These are phyloP conservation scores for Vitis amurensis DNA, from an alignment of 164 flowering plant genomes.

Conservation along the genomic window DNA sequence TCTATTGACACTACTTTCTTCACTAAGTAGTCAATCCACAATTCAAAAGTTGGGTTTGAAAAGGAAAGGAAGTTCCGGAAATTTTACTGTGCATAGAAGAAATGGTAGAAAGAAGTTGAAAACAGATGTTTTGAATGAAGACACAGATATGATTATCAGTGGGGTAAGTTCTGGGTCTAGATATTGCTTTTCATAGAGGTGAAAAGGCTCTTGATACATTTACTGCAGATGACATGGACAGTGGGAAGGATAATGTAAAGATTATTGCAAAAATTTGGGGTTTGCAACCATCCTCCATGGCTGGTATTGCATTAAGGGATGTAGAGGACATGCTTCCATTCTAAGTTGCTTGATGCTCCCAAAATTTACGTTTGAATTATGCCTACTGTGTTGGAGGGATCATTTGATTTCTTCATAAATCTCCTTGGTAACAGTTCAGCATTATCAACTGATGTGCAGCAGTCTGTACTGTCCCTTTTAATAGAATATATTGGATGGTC, in stretches of 20 bases:
- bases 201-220: too few relatives aligned
- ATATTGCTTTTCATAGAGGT: too few relatives aligned
- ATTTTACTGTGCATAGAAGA: too few relatives aligned
- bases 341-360: conserved; percentile 74
- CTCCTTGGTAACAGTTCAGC: conserved; percentile 53
- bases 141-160: too few relatives aligned
- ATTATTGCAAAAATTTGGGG: conserved; percentile 60
- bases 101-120: too few relatives aligned
- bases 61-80: too few relatives aligned
- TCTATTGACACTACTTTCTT: too few relatives aligned
- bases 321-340: conserved; percentile 51
- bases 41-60: too few relatives aligned
- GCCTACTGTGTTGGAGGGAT: conserved; percentile 62
- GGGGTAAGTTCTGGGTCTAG: too few relatives aligned
- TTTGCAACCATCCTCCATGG: conserved; percentile 22
- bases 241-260: conserved; percentile 29
- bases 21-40: too few relatives aligned
- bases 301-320: conserved; percentile 32
- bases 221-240: conserved; percentile 31
- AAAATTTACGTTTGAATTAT: conserved; percentile 55
- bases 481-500: conserved; percentile 52
- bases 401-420: conserved; percentile 70
- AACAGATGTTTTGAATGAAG: too few relatives aligned
- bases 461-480: conserved; percentile 69
- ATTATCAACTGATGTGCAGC: conserved; percentile 52